These are phyloP conservation scores for Rosa chinensis DNA, from an alignment of 306 rosid species.

Conservation along the genomic window DNA sequence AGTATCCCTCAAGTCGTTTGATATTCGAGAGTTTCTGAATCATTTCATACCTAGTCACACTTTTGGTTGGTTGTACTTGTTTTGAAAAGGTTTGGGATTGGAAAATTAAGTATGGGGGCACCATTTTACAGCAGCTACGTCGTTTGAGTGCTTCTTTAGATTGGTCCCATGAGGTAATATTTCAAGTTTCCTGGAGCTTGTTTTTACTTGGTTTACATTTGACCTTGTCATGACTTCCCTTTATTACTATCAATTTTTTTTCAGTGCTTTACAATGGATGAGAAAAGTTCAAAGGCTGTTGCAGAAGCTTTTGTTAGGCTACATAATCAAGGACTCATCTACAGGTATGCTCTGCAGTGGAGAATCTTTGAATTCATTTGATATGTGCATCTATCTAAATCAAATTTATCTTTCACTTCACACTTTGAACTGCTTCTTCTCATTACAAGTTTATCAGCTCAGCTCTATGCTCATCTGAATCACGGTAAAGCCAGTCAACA, in stretches of 20 bases:
- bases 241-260: constrained; percentile 8
- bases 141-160: constrained; percentile 90
- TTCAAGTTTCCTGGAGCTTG: constrained; percentile 1
- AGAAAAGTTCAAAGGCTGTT: constrained; percentile 74
- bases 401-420: too few species aligned
- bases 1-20: too few species aligned
- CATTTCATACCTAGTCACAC: too few species aligned
- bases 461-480: too few species aligned
- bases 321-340: constrained; percentile 64
- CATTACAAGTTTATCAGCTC: too few species aligned
- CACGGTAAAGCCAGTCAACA: too few species aligned
- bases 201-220: neutral
- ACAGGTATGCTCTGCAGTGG: constrained; percentile 49
- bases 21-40: too few species aligned
- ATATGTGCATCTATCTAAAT: neutral
- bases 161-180: constrained; percentile 89
- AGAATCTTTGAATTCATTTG: neutral
- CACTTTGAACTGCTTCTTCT: too few species aligned
- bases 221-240: neutral
- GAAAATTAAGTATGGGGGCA: constrained; percentile 80
- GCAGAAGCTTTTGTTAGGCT: constrained; percentile 88
- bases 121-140: constrained; percentile 76
- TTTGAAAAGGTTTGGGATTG: constrained; percentile 80
- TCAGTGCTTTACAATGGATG: constrained; percentile 95
- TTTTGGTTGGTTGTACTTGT: constrained; percentile 26